A percentile compares a stretch with the other conserved stretches of the same genome.
phyloP scores from a whole-genome alignment of 1,284 basidiomycete species.

The Irpex sp. region DNA sequence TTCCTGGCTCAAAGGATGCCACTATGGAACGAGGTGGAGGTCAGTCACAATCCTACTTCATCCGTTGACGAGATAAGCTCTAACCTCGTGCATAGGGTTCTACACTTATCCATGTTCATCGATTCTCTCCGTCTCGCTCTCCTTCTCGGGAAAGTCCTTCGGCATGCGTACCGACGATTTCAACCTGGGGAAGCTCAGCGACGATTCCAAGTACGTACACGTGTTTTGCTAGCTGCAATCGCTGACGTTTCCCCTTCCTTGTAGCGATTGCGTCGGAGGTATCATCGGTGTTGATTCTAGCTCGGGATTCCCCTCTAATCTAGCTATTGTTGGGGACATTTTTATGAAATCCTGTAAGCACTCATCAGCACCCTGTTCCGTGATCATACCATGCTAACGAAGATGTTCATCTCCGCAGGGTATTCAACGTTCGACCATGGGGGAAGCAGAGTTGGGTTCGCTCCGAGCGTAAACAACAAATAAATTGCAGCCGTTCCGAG shows the following conservation, averaged over 20 bases:
- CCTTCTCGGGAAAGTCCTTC: constrained; percentile 52
- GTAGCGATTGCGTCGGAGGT: constrained; percentile 61
- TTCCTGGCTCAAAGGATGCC: constrained; percentile 39
- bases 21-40: constrained; percentile 41
- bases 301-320: constrained; percentile 40
- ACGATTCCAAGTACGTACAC: constrained; percentile 26
- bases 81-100: constrained; percentile 32
- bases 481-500: neutral
- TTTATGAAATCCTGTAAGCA: constrained; percentile 68
- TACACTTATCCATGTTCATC: constrained; percentile 49
- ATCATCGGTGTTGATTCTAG: constrained; percentile 47
- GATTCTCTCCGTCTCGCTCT: constrained; percentile 37
- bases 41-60: constrained; percentile 16
- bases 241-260: neutral
- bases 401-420: constrained; percentile 32
- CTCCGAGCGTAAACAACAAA: constrained; percentile 51
- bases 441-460: constrained; percentile 53
- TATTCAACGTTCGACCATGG: constrained; percentile 60
- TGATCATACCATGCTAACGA: neutral
- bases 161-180: constrained; percentile 56
- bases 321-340: constrained; percentile 68
- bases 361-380: neutral
- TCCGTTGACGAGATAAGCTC: neutral
- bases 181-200: constrained; percentile 50
- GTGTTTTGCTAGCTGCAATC: no score